Base-by-base conservation (phyloP, 1,284 basidiomycete species). In the Anthracocystis setariae region DNA sequence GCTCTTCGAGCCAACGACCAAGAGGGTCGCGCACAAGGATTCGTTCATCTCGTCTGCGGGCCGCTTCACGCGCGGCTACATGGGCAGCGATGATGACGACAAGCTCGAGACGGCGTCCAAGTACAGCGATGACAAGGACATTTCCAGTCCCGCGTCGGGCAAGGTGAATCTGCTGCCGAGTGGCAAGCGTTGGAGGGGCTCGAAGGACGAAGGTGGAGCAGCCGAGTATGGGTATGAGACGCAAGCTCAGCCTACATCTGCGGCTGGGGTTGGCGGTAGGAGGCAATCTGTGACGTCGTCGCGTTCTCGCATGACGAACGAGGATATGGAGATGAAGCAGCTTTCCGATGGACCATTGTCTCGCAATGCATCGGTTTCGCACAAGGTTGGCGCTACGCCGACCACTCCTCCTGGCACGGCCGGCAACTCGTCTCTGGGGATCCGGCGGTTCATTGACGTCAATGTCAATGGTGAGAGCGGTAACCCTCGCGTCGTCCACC, bases 311-410 rank as follows among this genome's bases (percentile, higher is more conserved):
- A 47, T 49, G 40, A 65, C 62, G 17, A 61, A 60, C 23, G 69
- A 72, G 43, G 69, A 75, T 45, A 54, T 59, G 37, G 73, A 75
- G 66, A 73, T 75, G 73, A 51, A 48, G 20, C 62, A 75, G 45
- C 43, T 75, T 17, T 29, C 51, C 27, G 67, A 56, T 15, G 46
- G 46, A 1, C 21, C 33, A 10, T 42, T 64, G 9, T 45, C 60
- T 0, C 21, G 56, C 0, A 45, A 23, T 23, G 59, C 53, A 21
- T 49, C 48, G 17, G 15, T 45, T 17, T 53, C 54, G 29, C 29
- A 29, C 29, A 29, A 29, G 12, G 29, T 3, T n/a, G n/a, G n/a
- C 25, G 57, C 17, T 33, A 33, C 35, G n/a, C 38, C n/a, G 17
- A 24, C 17, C 21, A 27, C 17, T 21, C 48, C 20, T 32, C 21